A percentile compares a stretch with the other conserved stretches of the same genome.
phyloP scores from a whole-genome alignment of 306 rosid species.

The Gastrolobium bilobum region DNA sequence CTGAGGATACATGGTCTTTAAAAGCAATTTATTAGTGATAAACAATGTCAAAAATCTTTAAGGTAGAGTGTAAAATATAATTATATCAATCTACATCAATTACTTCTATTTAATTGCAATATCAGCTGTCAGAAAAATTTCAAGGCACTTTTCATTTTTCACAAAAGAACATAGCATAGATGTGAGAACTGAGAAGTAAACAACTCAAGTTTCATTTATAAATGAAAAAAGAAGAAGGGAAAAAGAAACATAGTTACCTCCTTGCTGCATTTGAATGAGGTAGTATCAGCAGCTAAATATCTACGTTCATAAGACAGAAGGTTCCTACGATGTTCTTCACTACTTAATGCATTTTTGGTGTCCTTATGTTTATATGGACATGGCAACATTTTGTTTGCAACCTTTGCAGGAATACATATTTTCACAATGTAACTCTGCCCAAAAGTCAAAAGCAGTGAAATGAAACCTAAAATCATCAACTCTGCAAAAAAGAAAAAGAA shows the following conservation, averaged over 20 bases:
- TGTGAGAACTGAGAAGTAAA: not conserved
- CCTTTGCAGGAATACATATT: constrained; percentile 68
- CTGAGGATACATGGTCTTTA: not conserved
- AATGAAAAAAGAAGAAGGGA: not conserved
- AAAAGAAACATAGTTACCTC: constrained; percentile 52
- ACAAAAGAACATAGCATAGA: constrained; percentile 3
- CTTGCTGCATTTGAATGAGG: constrained; percentile 57
- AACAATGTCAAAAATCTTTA: not conserved
- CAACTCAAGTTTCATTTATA: constrained; percentile 1
- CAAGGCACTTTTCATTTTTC: not conserved
- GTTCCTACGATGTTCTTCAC: constrained; percentile 55
- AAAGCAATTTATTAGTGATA: not conserved
- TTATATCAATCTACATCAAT: not conserved
- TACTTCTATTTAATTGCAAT: not conserved
- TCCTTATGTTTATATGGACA: constrained; percentile 50
- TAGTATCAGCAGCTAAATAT: constrained; percentile 62
- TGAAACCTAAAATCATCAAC: constrained; percentile 97
- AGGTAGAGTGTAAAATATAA: not conserved
- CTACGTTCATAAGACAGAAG: constrained; percentile 72
- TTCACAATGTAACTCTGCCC: constrained; percentile 79
- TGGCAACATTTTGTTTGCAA: constrained; percentile 80
- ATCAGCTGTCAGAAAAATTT: constrained; percentile 6
- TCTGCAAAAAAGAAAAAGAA: constrained; percentile 62
- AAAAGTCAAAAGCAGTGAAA: constrained; percentile 86
- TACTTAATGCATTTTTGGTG: constrained; percentile 12